Evolutionary conservation across 2,329 filamentous ascomycete species (phyloP).

Genomic region (Curvularia sp.): DNA sequence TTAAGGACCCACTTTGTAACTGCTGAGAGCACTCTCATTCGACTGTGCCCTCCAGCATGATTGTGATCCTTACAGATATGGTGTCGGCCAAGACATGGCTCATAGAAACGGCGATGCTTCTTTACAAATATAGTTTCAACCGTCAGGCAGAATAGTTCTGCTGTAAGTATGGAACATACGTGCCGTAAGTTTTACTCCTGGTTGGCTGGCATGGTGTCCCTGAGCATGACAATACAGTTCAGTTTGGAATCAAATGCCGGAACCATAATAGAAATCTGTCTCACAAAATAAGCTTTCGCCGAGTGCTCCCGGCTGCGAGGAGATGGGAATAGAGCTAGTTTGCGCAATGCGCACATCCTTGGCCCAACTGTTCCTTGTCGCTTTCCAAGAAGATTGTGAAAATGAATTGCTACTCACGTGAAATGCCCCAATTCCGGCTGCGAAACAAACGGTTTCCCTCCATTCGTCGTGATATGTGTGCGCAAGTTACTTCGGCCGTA

Average conservation of each 20-base stretch:
- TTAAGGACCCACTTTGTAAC: neutral
- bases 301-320: neutral
- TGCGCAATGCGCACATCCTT: neutral
- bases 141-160: slow-evolving; percentile 33
- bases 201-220: slow-evolving; percentile 12
- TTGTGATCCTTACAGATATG: slow-evolving; percentile 26
- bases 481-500: neutral
- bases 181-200: slow-evolving; percentile 28
- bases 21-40: slow-evolving; percentile 10
- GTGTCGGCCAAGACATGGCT: slow-evolving; percentile 33
- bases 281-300: neutral
- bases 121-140: slow-evolving; percentile 41
- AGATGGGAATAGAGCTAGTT: neutral
- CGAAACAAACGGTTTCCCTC: neutral
- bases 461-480: neutral
- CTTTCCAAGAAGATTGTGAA: neutral
- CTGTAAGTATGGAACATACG: slow-evolving; percentile 27
- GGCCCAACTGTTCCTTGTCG: neutral
- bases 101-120: slow-evolving; percentile 32
- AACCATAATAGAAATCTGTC: neutral
- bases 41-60: slow-evolving; percentile 18
- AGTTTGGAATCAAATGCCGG: neutral
- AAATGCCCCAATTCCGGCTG: neutral
- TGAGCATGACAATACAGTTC: slow-evolving; percentile 6
- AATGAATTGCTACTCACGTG: neutral